Conservation (phyloP, 371 early-diverging fungal genomes). For the Basidiobolus meristosporus region DNA sequence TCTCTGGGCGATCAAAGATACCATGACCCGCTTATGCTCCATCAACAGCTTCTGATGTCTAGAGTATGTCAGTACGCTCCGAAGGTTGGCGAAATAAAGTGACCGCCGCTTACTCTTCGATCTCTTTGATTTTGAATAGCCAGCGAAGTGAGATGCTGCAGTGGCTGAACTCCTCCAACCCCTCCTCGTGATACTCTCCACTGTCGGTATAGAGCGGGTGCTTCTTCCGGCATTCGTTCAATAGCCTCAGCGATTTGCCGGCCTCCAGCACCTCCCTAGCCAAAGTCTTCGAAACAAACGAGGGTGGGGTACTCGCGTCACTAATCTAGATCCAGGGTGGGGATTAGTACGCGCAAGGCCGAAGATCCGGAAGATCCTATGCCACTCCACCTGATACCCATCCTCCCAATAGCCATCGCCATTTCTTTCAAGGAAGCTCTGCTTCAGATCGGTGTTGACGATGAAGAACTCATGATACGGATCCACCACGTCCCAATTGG, state of each 20-base stretch:
- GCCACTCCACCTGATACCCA: conserved; percentile 1
- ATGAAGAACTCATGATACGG: conserved; percentile 22
- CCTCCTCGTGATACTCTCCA: no score
- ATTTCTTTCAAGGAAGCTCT: conserved; percentile 1
- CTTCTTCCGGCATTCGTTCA: conserved; percentile 4
- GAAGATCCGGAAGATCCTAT: no score
- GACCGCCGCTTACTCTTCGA: no score
- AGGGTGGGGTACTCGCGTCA: neutral
- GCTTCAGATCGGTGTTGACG: neutral
- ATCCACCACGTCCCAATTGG: conserved; percentile 3
- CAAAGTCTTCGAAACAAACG: conserved; percentile 1
- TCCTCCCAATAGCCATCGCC: conserved; percentile 1
- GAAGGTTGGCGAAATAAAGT: no score
- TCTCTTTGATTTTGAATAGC: no score
- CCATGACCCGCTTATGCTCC: no score
- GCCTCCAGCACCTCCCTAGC: conserved; percentile 4
- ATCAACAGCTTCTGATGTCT: no score
- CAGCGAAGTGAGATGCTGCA: no score
- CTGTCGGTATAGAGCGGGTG: conserved; percentile 1
- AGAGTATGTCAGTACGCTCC: no score
- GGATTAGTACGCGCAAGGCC: neutral
- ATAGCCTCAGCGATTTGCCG: conserved; percentile 3
- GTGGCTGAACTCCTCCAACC: no score
- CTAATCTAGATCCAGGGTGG: neutral
- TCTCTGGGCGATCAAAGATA: no score